phyloP scores from a whole-genome alignment of 257 asterid genomes.

The Fraxinus quadrangulata region DNA sequence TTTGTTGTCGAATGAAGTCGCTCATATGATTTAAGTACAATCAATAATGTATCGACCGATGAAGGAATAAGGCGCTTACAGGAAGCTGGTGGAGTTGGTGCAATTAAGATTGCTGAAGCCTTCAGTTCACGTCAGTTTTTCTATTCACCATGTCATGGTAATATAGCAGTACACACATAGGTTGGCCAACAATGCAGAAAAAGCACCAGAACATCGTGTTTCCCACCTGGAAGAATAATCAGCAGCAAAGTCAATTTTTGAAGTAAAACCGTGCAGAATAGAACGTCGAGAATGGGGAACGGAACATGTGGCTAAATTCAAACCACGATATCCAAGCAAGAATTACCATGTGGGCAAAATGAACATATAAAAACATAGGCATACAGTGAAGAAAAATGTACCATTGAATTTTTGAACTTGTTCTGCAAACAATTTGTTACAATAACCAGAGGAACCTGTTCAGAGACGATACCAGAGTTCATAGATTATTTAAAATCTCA shows the following conservation, averaged over 20 bases:
- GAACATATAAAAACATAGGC: constrained; percentile 9
- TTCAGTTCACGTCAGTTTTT: constrained; percentile 43
- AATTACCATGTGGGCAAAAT: not conserved
- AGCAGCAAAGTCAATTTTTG: not conserved
- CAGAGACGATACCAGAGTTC: constrained; percentile 12
- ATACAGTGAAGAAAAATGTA: constrained; percentile 31
- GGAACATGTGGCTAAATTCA: not conserved
- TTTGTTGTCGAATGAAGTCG: not conserved
- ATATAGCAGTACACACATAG: constrained; percentile 84
- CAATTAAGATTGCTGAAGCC: not conserved
- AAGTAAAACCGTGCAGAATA: not conserved
- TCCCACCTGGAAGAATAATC: constrained; percentile 67
- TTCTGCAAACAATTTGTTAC: constrained; percentile 78
- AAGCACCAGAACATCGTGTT: constrained; percentile 93
- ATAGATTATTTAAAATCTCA: not conserved
- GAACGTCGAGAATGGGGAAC: not conserved
- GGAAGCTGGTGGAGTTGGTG: not conserved
- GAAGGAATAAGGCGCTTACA: not conserved
- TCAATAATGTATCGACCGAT: not conserved
- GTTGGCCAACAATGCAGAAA: constrained; percentile 92
- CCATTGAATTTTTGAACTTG: constrained; percentile 91
- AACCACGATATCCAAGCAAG: not conserved
- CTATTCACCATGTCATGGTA: constrained; percentile 94
- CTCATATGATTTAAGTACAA: not conserved
- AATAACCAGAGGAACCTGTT: constrained; percentile 89